Evolutionary conservation across 768 basidiomycete genomes (phyloP).

Genomic region (Kwoniella europaea): DNA sequence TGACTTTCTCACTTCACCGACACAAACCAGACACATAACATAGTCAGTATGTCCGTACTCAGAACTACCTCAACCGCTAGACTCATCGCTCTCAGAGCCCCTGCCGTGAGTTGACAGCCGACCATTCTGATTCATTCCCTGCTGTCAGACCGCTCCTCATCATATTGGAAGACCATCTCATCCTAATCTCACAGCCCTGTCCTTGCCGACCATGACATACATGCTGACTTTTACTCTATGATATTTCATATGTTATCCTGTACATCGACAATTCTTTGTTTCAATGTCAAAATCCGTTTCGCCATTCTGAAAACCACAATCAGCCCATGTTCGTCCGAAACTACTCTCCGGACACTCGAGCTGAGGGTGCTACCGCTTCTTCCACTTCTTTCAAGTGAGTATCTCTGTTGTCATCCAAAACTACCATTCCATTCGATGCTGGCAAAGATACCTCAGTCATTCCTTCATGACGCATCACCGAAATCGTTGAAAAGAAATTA

Average conservation of each 20-base stretch:
- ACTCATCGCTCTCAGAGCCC: conserved; percentile 33
- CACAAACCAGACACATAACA: not conserved
- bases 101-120: conserved; percentile 34
- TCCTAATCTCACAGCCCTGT: too few relatives aligned
- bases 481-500: too few relatives aligned
- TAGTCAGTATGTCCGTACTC: conserved; percentile 14
- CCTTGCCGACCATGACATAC: too few relatives aligned
- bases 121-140: not conserved
- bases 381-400: conserved; percentile 54
- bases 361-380: conserved; percentile 48
- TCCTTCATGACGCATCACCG: too few relatives aligned
- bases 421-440: not conserved
- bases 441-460: too few relatives aligned
- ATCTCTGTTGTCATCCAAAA: not conserved
- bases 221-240: too few relatives aligned
- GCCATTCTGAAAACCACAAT: not conserved
- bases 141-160: not conserved
- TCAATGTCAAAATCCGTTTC: not conserved
- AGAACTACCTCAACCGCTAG: conserved; percentile 28
- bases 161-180: not conserved
- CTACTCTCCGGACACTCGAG: conserved; percentile 44
- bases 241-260: too few relatives aligned
- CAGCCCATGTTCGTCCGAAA: conserved; percentile 37
- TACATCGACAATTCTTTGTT: too few relatives aligned
- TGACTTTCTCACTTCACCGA: not conserved